These are phyloP conservation scores for Flaveria robusta DNA, from an alignment of 129 eudicot genomes.

Conservation along the genomic window DNA sequence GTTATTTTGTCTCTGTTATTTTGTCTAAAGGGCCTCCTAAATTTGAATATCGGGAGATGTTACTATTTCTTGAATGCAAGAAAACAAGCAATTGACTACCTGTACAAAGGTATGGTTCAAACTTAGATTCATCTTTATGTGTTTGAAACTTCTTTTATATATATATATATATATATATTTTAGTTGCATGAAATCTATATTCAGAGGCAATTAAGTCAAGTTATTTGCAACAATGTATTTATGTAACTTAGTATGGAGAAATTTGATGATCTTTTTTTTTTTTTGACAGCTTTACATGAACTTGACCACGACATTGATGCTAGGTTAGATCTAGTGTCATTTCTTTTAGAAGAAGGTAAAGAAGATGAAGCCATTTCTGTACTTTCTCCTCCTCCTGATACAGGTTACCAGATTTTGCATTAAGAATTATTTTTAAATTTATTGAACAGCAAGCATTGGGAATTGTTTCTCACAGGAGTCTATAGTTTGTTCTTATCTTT, in stretches of 20 bases:
- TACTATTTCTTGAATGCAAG: conserved; percentile 41
- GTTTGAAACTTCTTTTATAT: background rate
- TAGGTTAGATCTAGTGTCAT: conserved; percentile 70
- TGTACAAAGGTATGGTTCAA: conserved; percentile 59
- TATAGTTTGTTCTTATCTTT: conserved; percentile 5
- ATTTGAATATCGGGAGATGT: conserved; percentile 69
- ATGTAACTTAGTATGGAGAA: background rate
- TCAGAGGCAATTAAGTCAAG: background rate
- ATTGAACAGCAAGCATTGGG: background rate
- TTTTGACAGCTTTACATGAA: conserved; percentile 57
- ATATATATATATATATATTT: background rate
- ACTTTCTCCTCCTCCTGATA: conserved; percentile 67
- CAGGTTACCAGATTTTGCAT: conserved; percentile 43
- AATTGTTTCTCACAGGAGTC: conserved; percentile 2
- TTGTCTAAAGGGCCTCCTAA: conserved; percentile 53
- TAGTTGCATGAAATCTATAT: conserved; percentile 4
- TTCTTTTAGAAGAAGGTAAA: conserved; percentile 68
- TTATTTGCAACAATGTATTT: background rate
- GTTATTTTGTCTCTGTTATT: background rate
- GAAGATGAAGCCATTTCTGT: conserved; percentile 76
- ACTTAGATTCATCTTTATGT: conserved; percentile 10
- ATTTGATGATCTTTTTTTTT: background rate
- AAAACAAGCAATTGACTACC: conserved; percentile 57
- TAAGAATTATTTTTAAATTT: background rate
- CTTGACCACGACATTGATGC: conserved; percentile 61